A percentile compares a stretch with the other conserved stretches of the same genome.
Evolutionary conservation across 345 rosid genomes (phyloP).

Genomic region (Nephelium lappaceum): DNA sequence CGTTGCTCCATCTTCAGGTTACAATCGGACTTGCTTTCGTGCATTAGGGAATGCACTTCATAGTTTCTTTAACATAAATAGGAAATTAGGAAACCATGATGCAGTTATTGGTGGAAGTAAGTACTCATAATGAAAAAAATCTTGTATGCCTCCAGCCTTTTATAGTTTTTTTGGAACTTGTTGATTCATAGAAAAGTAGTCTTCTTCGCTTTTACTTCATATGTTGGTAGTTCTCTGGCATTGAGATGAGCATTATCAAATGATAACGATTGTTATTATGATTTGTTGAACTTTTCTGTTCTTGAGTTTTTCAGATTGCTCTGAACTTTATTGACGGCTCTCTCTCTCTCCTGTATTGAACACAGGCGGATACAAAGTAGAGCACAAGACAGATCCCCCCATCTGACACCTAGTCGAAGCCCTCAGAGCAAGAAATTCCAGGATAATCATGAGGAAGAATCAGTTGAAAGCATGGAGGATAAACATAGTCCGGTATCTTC

Average conservation of each 20-base stretch:
- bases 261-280: background rate
- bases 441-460: conserved; percentile 52
- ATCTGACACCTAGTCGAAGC: conserved; percentile 45
- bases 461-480: conserved; percentile 62
- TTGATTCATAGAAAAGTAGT: background rate
- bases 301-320: background rate
- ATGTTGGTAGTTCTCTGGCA: background rate
- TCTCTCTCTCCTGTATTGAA: conserved; percentile 4
- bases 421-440: conserved; percentile 40
- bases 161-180: too few species aligned
- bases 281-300: background rate
- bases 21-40: background rate
- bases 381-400: conserved; percentile 48
- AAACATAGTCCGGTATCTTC: conserved; percentile 49
- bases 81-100: background rate
- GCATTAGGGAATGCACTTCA: background rate
- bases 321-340: conserved; percentile 9
- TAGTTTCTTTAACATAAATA: background rate
- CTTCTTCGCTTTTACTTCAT: background rate
- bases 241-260: background rate
- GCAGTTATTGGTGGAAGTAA: background rate
- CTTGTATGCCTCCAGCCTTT: conserved; percentile 1
- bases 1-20: background rate
- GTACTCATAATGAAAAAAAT: background rate
- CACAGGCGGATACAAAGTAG: conserved; percentile 39